phyloP scores from a whole-genome alignment of 176 grass and related monocot genomes.

The Phragmites australis region DNA sequence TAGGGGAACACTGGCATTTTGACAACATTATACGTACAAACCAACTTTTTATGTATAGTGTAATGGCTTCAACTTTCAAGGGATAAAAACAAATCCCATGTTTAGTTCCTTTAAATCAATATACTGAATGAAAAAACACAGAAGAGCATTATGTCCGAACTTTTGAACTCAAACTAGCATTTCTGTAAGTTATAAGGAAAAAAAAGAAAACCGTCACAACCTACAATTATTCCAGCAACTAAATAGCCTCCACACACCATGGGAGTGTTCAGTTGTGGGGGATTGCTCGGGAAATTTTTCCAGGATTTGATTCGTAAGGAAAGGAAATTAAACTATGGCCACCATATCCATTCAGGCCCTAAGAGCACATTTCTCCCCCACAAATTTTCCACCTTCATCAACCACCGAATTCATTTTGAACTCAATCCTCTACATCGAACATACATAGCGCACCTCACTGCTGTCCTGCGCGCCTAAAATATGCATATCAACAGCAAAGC shows the following conservation, averaged over 20 bases:
- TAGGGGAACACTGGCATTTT: too few relatives aligned
- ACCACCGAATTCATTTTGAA: not conserved
- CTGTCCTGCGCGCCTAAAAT: not conserved
- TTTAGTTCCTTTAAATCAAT: too few relatives aligned
- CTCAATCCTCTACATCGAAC: not conserved
- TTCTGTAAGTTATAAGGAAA: not conserved
- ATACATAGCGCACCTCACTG: not conserved
- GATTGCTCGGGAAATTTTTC: not conserved
- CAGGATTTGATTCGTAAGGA: not conserved
- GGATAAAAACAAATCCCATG: not conserved
- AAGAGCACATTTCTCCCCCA: not conserved
- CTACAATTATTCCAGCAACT: not conserved
- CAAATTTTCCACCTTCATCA: not conserved
- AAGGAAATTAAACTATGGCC: not conserved
- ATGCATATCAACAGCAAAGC: not conserved
- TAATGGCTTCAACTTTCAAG: not conserved
- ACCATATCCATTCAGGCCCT: not conserved
- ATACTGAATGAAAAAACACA: not conserved
- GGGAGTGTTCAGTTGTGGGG: not conserved
- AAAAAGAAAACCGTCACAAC: not conserved
- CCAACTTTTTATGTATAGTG: not conserved
- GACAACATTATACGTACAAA: not conserved
- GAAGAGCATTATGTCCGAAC: not conserved
- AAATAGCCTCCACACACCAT: not conserved
- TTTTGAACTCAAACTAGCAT: not conserved